Evolutionary conservation across 2,329 filamentous ascomycete species (phyloP).

Genomic region (Colletotrichum kahawae): DNA sequence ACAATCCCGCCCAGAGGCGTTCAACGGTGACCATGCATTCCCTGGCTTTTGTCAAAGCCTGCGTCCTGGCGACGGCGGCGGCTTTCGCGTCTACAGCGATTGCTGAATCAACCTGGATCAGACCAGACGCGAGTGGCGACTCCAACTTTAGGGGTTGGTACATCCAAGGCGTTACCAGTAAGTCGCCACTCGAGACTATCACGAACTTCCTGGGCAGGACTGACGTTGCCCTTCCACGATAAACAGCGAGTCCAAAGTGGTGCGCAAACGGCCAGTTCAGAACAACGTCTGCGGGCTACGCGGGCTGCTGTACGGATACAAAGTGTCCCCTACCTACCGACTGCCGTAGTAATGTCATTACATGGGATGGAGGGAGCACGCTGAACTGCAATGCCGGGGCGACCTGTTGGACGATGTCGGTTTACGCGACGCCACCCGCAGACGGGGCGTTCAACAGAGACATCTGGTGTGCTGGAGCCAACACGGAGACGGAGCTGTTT

Average conservation of each 20-base stretch:
- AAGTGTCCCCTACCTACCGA: neutral
- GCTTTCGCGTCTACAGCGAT: neutral
- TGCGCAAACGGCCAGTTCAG: neutral
- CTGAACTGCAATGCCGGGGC: neutral
- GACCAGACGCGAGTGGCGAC: neutral
- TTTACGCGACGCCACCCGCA: neutral
- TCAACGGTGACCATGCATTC: neutral
- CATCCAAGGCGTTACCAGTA: neutral
- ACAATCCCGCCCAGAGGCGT: neutral
- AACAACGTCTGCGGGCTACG: neutral
- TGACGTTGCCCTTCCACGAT: neutral
- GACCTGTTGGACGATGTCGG: neutral
- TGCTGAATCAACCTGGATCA: neutral
- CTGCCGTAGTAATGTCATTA: neutral
- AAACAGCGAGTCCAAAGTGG: neutral
- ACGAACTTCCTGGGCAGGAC: neutral
- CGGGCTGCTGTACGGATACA: neutral
- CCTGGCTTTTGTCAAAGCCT: neutral
- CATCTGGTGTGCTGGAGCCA: neutral
- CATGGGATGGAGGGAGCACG: neutral
- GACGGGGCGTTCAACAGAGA: neutral
- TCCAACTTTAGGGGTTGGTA: neutral
- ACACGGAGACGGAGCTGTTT: neutral
- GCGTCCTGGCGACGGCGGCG: neutral
- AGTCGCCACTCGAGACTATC: neutral